Evolutionary conservation across 495 filamentous ascomycete species (phyloP), one percentile per base, ranked within the genome.

Genomic region (Aspergillus heteromorphus): DNA sequence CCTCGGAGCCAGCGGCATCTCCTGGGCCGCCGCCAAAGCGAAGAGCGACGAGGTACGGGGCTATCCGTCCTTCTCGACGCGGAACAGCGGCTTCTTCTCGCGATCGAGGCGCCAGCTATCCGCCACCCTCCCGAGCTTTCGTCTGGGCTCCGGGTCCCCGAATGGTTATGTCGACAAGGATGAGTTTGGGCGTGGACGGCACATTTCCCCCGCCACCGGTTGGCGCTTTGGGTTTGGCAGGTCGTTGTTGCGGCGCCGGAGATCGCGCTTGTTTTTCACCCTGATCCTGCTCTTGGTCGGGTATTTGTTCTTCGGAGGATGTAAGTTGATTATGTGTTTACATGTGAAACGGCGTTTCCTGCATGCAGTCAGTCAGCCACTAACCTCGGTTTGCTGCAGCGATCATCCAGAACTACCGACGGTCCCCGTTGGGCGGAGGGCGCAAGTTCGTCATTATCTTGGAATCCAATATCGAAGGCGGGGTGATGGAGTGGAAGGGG

Each of bases 401-500:
- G 9, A 25, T 76, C 13, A 51, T 77, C 16, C 64, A 72, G 56
- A 47, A 63, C 36, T 86, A 86, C 61, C 77, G 84, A 59, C 64
- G 79, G 55, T 76, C 83, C 27, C 66, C 73, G 16, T 67, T 95
- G 1, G 92, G 93, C 20, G 89, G 91, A 27, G 93, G 95, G 1
- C 83, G 81, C 59, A 97, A 96, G 64, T 89, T 88, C 62, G 93
- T 99, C 31, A 87, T 99, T 27, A 92, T 99, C 58, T 75, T 97
- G 8, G 92, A 86, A 31, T 92, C 93, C 43, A 99, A 99, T 65
- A 80, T 91, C 51, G 93, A 95, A 25, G 93, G 93, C 48, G 93
- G 93, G 45, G 93, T 99, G 6, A 97, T 97, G 92, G 93, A 96
- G 66, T 96, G 88, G 91, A 99, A 99, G 67, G 93, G 95, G 0